These are phyloP conservation scores for Mrakia gelida DNA, from an alignment of 768 basidiomycete species.

Conservation along the genomic window DNA sequence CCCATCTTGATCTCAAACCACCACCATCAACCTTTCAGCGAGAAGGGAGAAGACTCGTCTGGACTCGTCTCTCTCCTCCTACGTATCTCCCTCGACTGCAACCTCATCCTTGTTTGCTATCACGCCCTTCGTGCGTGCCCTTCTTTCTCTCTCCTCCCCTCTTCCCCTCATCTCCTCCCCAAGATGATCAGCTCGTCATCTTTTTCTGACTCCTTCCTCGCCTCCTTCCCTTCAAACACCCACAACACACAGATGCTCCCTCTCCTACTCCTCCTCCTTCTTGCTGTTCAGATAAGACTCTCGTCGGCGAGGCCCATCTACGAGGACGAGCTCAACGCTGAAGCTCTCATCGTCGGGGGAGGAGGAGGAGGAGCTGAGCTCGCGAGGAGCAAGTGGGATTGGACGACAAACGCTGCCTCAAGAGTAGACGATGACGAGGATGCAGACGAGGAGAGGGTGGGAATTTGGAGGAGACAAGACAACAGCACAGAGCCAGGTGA, in stretches of 20 bases:
- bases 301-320: neutral
- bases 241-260: neutral
- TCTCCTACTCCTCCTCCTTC: neutral
- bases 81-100: no score
- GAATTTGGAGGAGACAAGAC: neutral
- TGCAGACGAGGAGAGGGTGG: neutral
- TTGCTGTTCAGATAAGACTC: neutral
- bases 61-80: no score
- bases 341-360: neutral
- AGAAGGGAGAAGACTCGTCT: no score
- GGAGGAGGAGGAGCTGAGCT: neutral
- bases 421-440: neutral
- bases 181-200: no score
- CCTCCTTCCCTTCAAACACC: no score
- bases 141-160: no score
- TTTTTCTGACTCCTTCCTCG: no score
- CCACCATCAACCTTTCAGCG: no score
- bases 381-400: neutral
- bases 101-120: no score
- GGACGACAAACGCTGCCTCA: neutral
- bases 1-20: no score
- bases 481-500: neutral
- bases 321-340: neutral
- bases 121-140: no score
- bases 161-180: no score